A percentile compares a stretch with the other conserved stretches of the same genome.
Conservation (phyloP, 805 yeast species). For the Candida methanosorbosa region DNA sequence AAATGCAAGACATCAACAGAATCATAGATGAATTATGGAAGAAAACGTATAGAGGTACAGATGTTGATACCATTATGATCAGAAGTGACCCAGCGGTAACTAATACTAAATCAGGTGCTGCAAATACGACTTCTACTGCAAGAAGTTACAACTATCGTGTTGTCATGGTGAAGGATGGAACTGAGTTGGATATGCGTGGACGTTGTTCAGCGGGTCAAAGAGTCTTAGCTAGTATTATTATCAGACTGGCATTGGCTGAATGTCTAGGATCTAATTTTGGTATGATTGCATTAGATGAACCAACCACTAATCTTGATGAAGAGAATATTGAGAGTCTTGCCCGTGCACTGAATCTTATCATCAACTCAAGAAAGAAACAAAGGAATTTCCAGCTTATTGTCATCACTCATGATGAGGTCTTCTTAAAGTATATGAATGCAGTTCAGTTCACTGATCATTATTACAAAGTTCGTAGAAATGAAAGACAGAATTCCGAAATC, state of each 20-base stretch:
- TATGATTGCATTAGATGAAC: constrained; percentile 93
- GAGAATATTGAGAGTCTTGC: constrained; percentile 89
- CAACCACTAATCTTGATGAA: constrained; percentile 89
- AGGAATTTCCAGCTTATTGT: constrained; percentile 89
- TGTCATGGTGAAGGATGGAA: constrained; percentile 88
- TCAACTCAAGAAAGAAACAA: constrained; percentile 66
- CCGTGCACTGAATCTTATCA: constrained; percentile 63
- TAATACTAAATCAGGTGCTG: constrained; percentile 20
- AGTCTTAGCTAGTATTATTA: constrained; percentile 85
- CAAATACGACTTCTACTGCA: constrained; percentile 22
- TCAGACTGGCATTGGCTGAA: constrained; percentile 87
- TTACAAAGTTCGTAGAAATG: constrained; percentile 73
- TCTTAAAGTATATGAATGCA: constrained; percentile 79
- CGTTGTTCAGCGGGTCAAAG: constrained; percentile 98
- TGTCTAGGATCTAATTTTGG: constrained; percentile 95
- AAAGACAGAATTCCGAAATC: constrained; percentile 73
- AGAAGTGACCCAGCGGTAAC: constrained; percentile 62
- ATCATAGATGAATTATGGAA: constrained; percentile 91
- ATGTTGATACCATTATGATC: constrained; percentile 83
- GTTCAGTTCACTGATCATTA: constrained; percentile 79
- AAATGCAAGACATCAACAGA: constrained; percentile 88
- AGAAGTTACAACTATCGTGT: constrained; percentile 88
- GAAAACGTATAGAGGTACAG: constrained; percentile 89
- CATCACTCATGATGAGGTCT: constrained; percentile 94
- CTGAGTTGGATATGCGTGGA: constrained; percentile 95